phyloP scores from a whole-genome alignment of 192 early-diverging fungal species.

The Backusella tarrabulga region DNA sequence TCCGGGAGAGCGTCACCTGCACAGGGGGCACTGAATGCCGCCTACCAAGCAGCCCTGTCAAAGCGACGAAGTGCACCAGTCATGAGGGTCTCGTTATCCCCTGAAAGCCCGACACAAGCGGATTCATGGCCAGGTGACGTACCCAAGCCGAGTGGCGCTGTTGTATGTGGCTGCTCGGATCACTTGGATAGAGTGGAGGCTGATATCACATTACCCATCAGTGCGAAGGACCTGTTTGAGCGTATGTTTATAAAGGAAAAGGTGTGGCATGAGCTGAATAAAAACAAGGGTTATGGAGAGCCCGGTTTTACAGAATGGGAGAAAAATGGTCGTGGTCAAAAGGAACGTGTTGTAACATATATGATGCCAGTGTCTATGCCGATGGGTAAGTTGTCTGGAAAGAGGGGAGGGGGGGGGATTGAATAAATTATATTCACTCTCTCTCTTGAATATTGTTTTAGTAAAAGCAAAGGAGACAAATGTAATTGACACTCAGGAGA shows the following conservation, averaged over 20 bases:
- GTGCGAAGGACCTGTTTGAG: conserved; percentile 59
- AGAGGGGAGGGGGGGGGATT: no score
- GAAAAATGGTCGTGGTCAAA: background rate
- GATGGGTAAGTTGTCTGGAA: conserved; percentile 44
- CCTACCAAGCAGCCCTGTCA: conserved; percentile 2
- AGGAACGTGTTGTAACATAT: conserved; percentile 51
- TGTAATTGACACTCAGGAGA: conserved; percentile 53
- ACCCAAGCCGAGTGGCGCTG: conserved; percentile 43
- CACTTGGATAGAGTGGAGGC: conserved; percentile 63
- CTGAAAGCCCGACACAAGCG: background rate
- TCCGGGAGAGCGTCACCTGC: conserved; percentile 15
- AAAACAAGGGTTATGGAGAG: background rate
- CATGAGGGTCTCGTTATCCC: background rate
- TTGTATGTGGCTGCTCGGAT: conserved; percentile 60
- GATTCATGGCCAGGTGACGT: conserved; percentile 38
- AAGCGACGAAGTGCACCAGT: background rate
- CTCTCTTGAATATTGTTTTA: conserved; percentile 8
- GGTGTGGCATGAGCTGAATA: background rate
- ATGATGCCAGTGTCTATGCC: conserved; percentile 73
- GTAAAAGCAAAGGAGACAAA: conserved; percentile 72
- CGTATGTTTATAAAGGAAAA: conserved; percentile 43
- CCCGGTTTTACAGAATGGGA: conserved; percentile 4
- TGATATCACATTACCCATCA: conserved; percentile 46
- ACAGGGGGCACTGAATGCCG: conserved; percentile 8
- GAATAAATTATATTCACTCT: background rate